Evolutionary conservation across 768 basidiomycete genomes (phyloP).

Genomic region (Albatrellus ellisii): DNA sequence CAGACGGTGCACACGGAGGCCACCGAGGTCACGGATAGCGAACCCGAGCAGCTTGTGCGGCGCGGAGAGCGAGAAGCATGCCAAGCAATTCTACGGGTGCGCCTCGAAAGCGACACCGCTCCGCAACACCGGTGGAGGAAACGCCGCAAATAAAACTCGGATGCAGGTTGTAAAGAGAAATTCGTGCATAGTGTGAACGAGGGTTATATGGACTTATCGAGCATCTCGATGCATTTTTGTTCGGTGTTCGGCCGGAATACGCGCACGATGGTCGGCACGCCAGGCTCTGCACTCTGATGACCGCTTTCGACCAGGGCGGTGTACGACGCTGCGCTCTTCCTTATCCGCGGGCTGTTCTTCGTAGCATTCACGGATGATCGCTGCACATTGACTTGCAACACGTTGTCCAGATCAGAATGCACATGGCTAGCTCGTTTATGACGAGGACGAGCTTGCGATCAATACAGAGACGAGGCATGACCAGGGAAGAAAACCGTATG

Average conservation of each 20-base stretch:
- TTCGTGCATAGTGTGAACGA: not conserved
- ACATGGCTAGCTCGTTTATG: constrained; percentile 41
- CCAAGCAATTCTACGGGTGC: constrained; percentile 47
- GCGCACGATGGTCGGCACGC: constrained; percentile 34
- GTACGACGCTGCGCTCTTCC: constrained; percentile 40
- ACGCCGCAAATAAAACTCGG: constrained; percentile 37
- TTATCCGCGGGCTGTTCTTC: constrained; percentile 27
- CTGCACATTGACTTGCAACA: constrained; percentile 41
- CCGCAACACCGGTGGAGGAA: constrained; percentile 37
- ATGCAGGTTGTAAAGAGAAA: constrained; percentile 26
- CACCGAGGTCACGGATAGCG: constrained; percentile 45
- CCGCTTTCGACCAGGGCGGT: constrained; percentile 43
- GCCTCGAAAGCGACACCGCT: constrained; percentile 49
- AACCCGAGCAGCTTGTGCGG: constrained; percentile 39
- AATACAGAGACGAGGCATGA: constrained; percentile 37
- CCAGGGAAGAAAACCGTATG: constrained; percentile 40
- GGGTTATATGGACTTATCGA: constrained; percentile 35
- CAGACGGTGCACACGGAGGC: constrained; percentile 37
- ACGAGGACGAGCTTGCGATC: constrained; percentile 37
- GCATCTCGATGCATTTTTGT: constrained; percentile 34
- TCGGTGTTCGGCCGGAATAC: constrained; percentile 38
- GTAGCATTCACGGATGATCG: constrained; percentile 36
- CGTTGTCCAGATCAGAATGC: constrained; percentile 30
- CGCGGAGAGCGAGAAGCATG: constrained; percentile 33
- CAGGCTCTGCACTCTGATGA: constrained; percentile 31